Base-by-base conservation (phyloP, 2,329 filamentous ascomycete genomes). In the Lanzia echinophila region DNA sequence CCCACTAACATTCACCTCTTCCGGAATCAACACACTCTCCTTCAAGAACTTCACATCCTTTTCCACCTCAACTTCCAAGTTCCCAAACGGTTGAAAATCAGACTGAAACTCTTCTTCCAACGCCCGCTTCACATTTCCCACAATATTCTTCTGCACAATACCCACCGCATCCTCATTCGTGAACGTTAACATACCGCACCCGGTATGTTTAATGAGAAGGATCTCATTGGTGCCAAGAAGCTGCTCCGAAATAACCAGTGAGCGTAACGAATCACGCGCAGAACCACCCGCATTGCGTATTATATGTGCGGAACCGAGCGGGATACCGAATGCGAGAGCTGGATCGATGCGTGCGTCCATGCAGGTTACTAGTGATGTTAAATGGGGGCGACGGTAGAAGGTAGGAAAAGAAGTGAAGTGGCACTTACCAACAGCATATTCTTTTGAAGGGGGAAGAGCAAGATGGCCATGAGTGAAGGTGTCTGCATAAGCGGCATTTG, bases 281-380 rank as follows among this genome's bases (percentile, higher is more conserved):
- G 78, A 82, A 1, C 75, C 87, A 2, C 85, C 85, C 10, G 84
- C 86, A 60, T 90, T 91, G 55, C 87, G 82, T 56, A 90, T 85
- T 32, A 90, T 81, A 69, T 94, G 88, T 0, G 88, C 88, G 59
- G 90, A 86, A 39, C 88, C 88, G 17, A 88, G 78, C 19, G 77
- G 72, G 54, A 91, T 84, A 8, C 84, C 85, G 51, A 90, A 85
- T 1, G 85, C 85, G 12, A 78, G 73, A 3, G 81, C 77, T 0
- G 88, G 82, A 62, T 92, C 78, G 62, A 84, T 73, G 49, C 88
- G 82, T 5, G 88, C 86, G 65, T 94, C 88, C 87, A 94, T 94
- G 70, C 88, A 94, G 0, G 87, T 88, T 43, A 92, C 77, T 79
- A 28, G 19, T 3, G 2, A 7, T 48, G 48, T 60, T 50, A 59